A percentile compares a stretch with the other conserved stretches of the same genome.
These are phyloP conservation scores for Vicia sativa DNA, from an alignment of 306 rosid species.

Conservation along the genomic window DNA sequence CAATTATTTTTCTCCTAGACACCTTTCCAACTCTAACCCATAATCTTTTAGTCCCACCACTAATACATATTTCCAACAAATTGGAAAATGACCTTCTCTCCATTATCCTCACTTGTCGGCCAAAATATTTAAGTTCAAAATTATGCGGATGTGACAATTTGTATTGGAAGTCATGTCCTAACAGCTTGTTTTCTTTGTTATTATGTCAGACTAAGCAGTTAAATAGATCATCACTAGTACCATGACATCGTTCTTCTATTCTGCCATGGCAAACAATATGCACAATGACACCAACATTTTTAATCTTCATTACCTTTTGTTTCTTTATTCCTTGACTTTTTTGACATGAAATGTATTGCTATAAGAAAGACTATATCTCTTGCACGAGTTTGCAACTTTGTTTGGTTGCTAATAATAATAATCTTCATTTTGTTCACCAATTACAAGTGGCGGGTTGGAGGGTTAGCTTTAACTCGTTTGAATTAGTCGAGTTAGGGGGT, in stretches of 20 bases:
- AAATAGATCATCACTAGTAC: background rate
- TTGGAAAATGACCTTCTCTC: constrained; percentile 8
- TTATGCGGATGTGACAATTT: constrained; percentile 32
- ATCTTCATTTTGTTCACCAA: no score
- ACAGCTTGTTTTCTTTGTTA: constrained; percentile 7
- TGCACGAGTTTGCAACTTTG: background rate
- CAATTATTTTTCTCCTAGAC: constrained; percentile 5
- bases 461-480: no score
- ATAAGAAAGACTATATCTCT: background rate
- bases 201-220: background rate
- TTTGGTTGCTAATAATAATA: no score
- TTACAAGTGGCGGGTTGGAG: no score
- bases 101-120: constrained; percentile 42
- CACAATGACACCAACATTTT: constrained; percentile 13
- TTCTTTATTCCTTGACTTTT: background rate
- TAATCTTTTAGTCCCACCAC: constrained; percentile 34
- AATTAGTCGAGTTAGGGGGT: no score
- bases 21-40: constrained; percentile 21
- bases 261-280: constrained; percentile 37
- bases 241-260: background rate
- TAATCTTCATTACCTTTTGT: background rate
- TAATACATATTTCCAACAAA: background rate
- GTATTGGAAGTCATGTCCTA: constrained; percentile 29
- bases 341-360: background rate
- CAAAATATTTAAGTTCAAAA: constrained; percentile 32